Conservation (phyloP, 257 asterid genomes). For the Voacanga thouarsii region DNA sequence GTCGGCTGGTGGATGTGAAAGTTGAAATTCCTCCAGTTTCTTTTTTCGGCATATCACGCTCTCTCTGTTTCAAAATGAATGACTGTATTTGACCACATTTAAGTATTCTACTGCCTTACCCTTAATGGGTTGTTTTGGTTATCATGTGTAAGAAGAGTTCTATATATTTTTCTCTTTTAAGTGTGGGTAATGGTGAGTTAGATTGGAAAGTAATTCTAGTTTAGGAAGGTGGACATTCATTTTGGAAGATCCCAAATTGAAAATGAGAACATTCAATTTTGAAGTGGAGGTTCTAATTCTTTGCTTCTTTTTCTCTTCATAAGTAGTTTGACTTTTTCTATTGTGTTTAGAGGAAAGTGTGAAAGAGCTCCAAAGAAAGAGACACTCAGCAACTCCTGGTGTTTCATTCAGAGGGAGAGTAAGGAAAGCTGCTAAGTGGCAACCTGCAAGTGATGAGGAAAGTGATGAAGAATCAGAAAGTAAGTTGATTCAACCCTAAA, state of each 20-base stretch:
- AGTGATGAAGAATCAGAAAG: constrained; percentile 87
- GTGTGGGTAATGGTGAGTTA: neutral
- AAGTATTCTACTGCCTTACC: neutral
- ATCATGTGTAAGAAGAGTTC: neutral
- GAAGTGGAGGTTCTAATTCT: constrained; percentile 1
- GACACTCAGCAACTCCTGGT: constrained; percentile 75
- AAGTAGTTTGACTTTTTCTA: constrained; percentile 18
- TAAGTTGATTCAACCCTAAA: constrained; percentile 28
- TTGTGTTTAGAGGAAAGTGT: constrained; percentile 65
- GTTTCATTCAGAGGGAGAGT: constrained; percentile 80
- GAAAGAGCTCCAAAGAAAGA: constrained; percentile 87
- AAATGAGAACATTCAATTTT: neutral
- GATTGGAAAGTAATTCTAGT: neutral
- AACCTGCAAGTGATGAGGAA: constrained; percentile 69
- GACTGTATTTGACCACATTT: neutral
- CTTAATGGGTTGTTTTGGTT: neutral
- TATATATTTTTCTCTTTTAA: neutral
- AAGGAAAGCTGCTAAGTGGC: constrained; percentile 76
- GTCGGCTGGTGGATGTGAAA: neutral
- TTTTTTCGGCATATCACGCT: neutral
- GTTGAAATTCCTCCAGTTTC: neutral
- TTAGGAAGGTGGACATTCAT: neutral
- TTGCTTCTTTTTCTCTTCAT: constrained; percentile 23
- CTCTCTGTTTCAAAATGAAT: neutral
- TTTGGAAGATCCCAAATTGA: neutral